phyloP scores from a whole-genome alignment of 208 protist genomes.

The Leishmania turanica region DNA sequence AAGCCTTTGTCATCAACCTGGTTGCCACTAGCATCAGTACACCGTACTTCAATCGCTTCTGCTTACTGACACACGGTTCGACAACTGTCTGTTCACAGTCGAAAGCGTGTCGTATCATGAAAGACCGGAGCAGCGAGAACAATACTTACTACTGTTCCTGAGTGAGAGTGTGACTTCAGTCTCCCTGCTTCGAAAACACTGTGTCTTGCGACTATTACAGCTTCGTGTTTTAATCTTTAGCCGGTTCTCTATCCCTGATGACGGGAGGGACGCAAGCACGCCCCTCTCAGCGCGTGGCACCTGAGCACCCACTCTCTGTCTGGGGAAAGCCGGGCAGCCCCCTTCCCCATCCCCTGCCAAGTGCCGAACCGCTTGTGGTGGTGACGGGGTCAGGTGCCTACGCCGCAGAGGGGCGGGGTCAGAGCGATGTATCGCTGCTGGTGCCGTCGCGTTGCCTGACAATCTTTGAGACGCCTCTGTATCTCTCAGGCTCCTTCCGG shows the following conservation, averaged over 20 bases:
- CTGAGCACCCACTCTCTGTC: not conserved
- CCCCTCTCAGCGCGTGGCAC: not conserved
- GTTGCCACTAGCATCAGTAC: conserved; percentile 15
- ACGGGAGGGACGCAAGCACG: not conserved
- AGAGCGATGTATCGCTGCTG: not conserved
- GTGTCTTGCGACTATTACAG: too few relatives aligned
- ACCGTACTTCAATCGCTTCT: conserved; percentile 25
- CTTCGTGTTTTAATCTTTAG: not conserved
- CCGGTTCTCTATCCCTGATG: not conserved
- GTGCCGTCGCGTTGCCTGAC: not conserved
- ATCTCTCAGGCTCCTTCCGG: not conserved
- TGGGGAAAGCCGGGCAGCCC: not conserved
- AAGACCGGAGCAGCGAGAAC: not conserved
- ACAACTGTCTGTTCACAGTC: not conserved
- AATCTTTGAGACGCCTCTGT: not conserved
- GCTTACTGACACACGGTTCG: conserved; percentile 10
- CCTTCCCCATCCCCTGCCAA: not conserved
- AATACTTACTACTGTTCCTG: not conserved
- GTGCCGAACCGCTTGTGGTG: not conserved
- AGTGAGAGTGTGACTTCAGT: too few relatives aligned
- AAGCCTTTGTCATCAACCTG: conserved; percentile 49
- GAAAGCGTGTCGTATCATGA: conserved; percentile 7
- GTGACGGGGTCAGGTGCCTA: not conserved
- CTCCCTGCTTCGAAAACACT: not conserved
- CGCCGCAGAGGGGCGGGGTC: not conserved